A percentile compares a stretch with the other conserved stretches of the same genome.
phyloP scores from a whole-genome alignment of 805 yeast species.

The Debaryomyces castellii region DNA sequence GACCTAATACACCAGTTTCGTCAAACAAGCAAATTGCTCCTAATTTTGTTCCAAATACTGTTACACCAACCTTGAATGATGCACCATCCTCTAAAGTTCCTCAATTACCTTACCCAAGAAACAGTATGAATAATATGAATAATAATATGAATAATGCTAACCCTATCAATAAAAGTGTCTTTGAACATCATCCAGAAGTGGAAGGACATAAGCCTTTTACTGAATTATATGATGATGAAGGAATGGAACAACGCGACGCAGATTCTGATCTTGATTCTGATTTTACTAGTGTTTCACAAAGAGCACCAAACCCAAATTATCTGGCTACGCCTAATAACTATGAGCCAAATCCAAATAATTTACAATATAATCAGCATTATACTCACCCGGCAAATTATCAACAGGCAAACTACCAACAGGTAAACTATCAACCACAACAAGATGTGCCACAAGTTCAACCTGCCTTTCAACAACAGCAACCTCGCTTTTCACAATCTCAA shows the following conservation, averaged over 20 bases:
- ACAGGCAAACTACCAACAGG: conserved; percentile 15
- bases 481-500: conserved; percentile 13
- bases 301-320: conserved; percentile 66
- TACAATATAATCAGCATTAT: not conserved
- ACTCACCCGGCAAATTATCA: conserved; percentile 6
- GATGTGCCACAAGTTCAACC: no score
- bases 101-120: conserved; percentile 24
- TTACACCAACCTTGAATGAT: conserved; percentile 24
- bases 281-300: conserved; percentile 76
- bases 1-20: conserved; percentile 34
- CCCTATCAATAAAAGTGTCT: conserved; percentile 27
- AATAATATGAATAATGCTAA: conserved; percentile 11
- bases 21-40: conserved; percentile 34
- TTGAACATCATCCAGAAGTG: conserved; percentile 45
- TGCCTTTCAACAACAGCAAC: conserved; percentile 5
- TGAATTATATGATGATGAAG: conserved; percentile 32
- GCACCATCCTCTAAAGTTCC: conserved; percentile 12
- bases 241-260: conserved; percentile 8
- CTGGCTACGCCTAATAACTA: conserved; percentile 18
- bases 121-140: conserved; percentile 12
- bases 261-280: conserved; percentile 54
- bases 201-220: conserved; percentile 48
- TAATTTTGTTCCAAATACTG: conserved; percentile 23
- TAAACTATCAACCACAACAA: no score
- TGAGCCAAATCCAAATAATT: conserved; percentile 7